Evolutionary conservation across 2,329 filamentous ascomycete genomes (phyloP), one percentile per base, ranked within the genome.

Genomic region (Xylariaceae sp.): DNA sequence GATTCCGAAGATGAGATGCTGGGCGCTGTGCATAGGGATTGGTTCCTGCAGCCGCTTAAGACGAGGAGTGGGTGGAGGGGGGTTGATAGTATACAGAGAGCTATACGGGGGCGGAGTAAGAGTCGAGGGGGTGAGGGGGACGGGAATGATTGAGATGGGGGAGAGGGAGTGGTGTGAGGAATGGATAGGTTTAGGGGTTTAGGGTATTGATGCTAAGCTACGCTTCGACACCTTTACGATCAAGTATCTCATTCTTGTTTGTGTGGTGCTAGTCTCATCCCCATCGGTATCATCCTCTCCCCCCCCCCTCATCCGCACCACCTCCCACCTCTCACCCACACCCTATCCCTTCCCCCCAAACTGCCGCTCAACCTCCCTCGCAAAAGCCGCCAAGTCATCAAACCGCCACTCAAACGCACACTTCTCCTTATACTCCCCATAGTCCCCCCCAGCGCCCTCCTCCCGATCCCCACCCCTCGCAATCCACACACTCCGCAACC

Each of bases 11-110:
- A 77, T 51, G 81, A 84, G 61, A 78, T 83, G 61, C 59, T 75
- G 9, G 86, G 84, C 0, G 85, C 76, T 0, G 82, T 89, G 17
- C 86, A 89, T 60, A 77, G 83, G 1, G 86, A 90, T 66, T 83
- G 86, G 0, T 90, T 87, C 61, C 59, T 90, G 60, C 73, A 75
- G 62, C 77, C 79, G 4, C 75, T 89, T 47, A 70, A 73, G 51
- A 67, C 73, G 1, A 69, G 74, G 6, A 69, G 63, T 41, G 79
- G 78, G 0, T 82, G 78, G 79, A 67, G 75, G 39, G 72, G 66
- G 1, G 69, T 65, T 33, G 72, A 75, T 28, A 46, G 48, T 31
- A 28, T 55, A 44, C 58, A 56, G 48, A 31, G 50, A 36, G 28
- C 40, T 45, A n/a, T 34, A 45, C 11, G 31, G 43, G 31, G 2